Evolutionary conservation across 2,329 filamentous ascomycete genomes (phyloP).

Genomic region (Fusarium siculi): DNA sequence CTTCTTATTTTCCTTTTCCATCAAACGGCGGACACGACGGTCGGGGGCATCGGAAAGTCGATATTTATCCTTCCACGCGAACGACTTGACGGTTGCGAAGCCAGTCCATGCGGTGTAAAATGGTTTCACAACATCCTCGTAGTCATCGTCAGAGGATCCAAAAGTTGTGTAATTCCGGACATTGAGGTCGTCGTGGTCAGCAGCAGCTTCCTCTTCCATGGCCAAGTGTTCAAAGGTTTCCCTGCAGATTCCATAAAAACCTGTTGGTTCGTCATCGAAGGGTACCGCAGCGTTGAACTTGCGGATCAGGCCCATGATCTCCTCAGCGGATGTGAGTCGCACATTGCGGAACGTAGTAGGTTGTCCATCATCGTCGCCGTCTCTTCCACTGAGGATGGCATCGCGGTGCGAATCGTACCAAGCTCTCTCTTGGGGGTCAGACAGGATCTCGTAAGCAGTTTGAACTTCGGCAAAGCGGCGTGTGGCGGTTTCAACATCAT

Average conservation of each 20-base stretch:
- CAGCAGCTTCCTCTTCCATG: conserved; percentile 80
- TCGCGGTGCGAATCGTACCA: conserved; percentile 98
- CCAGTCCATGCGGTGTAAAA: conserved; percentile 86
- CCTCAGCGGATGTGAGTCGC: conserved; percentile 80
- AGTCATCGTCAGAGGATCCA: conserved; percentile 78
- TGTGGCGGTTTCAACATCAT: conserved; percentile 85
- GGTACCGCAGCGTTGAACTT: conserved; percentile 82
- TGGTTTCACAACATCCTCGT: conserved; percentile 78
- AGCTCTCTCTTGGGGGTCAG: conserved; percentile 91
- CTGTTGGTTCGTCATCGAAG: conserved; percentile 81
- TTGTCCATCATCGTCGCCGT: conserved; percentile 57
- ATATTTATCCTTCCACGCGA: conserved; percentile 90
- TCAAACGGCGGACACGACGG: conserved; percentile 79
- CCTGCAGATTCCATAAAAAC: conserved; percentile 85
- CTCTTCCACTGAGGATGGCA: conserved; percentile 78
- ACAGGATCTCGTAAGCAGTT: conserved; percentile 93
- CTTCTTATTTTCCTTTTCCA: conserved; percentile 96
- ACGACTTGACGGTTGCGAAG: conserved; percentile 87
- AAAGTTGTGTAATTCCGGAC: conserved; percentile 81
- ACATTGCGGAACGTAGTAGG: conserved; percentile 74
- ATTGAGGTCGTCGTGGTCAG: conserved; percentile 72
- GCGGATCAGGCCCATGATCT: conserved; percentile 81
- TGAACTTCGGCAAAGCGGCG: conserved; percentile 90
- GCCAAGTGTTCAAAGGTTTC: conserved; percentile 84
- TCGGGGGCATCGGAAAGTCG: conserved; percentile 87